These are phyloP conservation scores for Tricholoma matsutake DNA, from an alignment of 768 basidiomycete species.

Conservation along the genomic window DNA sequence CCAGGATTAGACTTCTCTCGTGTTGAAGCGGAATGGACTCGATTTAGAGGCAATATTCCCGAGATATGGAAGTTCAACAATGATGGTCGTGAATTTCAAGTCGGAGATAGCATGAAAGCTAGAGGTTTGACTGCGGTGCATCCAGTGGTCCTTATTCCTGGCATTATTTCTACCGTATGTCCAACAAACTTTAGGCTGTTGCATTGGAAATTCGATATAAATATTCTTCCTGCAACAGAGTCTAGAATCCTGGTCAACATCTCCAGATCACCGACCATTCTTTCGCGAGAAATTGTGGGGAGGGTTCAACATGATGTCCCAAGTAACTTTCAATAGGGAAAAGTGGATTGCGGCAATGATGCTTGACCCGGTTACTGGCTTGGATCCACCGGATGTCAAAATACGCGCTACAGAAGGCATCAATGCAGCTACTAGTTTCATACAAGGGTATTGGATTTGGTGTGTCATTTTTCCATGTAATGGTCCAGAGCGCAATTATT, in stretches of 20 bases:
- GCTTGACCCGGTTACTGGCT: conserved; percentile 87
- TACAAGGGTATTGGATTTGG: conserved; percentile 96
- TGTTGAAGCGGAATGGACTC: conserved; percentile 70
- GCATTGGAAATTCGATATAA: neutral
- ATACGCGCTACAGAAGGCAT: conserved; percentile 91
- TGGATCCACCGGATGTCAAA: conserved; percentile 84
- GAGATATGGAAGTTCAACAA: conserved; percentile 81
- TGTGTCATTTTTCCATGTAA: conserved; percentile 23
- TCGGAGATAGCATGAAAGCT: conserved; percentile 64
- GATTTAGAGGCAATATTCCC: conserved; percentile 64
- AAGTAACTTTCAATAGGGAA: conserved; percentile 79
- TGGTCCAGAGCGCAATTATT: neutral
- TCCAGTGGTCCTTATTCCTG: conserved; percentile 86
- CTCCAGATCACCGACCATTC: conserved; percentile 78
- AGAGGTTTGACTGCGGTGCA: conserved; percentile 66
- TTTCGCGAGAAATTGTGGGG: conserved; percentile 90
- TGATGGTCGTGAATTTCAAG: conserved; percentile 78
- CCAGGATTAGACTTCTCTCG: conserved; percentile 66
- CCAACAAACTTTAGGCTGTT: neutral
- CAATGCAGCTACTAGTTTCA: conserved; percentile 82
- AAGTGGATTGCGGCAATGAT: conserved; percentile 89
- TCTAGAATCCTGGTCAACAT: conserved; percentile 92
- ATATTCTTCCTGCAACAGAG: conserved; percentile 38
- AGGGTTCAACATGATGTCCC: conserved; percentile 79
- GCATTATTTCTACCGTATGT: conserved; percentile 82